phyloP scores from a whole-genome alignment of 2,329 filamentous ascomycete species.

The Diaporthe destruens region DNA sequence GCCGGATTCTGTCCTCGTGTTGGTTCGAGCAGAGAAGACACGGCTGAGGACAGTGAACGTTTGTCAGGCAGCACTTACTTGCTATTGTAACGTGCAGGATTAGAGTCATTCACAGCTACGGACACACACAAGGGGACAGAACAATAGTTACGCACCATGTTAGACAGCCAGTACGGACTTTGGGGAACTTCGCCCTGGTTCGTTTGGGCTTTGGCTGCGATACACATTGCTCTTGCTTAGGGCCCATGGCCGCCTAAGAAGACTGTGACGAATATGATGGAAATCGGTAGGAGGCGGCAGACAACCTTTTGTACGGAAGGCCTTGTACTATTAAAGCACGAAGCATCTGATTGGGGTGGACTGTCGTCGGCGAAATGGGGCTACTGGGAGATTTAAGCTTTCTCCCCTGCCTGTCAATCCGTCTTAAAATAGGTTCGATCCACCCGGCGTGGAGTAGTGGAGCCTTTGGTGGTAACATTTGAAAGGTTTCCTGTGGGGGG shows the following conservation, averaged over 20 bases:
- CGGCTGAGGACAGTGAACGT: not conserved
- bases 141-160: slow-evolving; percentile 8
- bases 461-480: not conserved
- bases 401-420: slow-evolving; percentile 12
- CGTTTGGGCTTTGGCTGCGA: slow-evolving; percentile 5
- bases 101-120: not conserved
- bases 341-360: not conserved
- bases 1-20: slow-evolving; percentile 9
- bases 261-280: not conserved
- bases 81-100: not conserved
- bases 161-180: slow-evolving; percentile 20
- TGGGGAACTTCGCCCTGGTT: slow-evolving; percentile 16
- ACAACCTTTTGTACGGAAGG: not conserved
- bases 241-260: not conserved
- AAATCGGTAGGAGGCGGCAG: not conserved
- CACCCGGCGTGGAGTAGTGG: not conserved
- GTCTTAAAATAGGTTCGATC: not conserved
- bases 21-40: slow-evolving; percentile 2
- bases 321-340: not conserved
- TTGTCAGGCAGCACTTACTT: slow-evolving; percentile 4
- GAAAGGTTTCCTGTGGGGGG: no score
- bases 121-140: not conserved
- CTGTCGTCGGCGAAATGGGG: not conserved
- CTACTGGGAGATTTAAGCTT: slow-evolving; percentile 20
- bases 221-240: not conserved